A percentile compares a stretch with the other conserved stretches of the same genome.
These are phyloP conservation scores for Ramaria sp. DNA, from an alignment of 768 basidiomycete species.

Conservation along the genomic window DNA sequence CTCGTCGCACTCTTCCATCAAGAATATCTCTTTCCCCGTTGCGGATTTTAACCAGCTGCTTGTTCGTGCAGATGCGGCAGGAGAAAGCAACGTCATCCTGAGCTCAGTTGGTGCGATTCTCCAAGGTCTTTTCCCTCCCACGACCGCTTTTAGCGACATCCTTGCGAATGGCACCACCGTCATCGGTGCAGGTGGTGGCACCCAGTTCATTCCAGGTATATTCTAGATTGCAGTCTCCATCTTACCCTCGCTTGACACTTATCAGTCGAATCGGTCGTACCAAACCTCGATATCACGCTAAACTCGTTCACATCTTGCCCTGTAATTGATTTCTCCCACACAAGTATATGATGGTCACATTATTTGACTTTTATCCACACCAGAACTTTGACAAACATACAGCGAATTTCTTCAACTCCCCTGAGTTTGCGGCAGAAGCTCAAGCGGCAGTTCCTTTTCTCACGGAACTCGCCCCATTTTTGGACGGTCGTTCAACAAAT, in stretches of 20 bases:
- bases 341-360: neutral
- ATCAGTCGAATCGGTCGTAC: conserved; percentile 52
- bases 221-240: neutral
- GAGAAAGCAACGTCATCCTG: conserved; percentile 55
- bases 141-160: conserved; percentile 36
- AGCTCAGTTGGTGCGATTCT: conserved; percentile 57
- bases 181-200: conserved; percentile 50
- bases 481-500: conserved; percentile 54
- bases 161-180: conserved; percentile 59
- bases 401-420: conserved; percentile 46
- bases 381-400: conserved; percentile 61
- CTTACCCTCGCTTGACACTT: neutral
- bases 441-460: conserved; percentile 52
- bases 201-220: conserved; percentile 73
- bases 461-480: conserved; percentile 51
- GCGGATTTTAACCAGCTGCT: conserved; percentile 66
- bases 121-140: conserved; percentile 58
- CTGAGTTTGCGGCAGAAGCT: conserved; percentile 52
- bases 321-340: conserved; percentile 26
- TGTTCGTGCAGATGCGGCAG: conserved; percentile 57
- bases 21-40: conserved; percentile 52
- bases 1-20: conserved; percentile 58
- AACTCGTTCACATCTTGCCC: conserved; percentile 57
- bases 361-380: neutral
- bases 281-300: conserved; percentile 47